phyloP scores from a whole-genome alignment of 768 basidiomycete genomes.

The Boletus subcaerulescens region DNA sequence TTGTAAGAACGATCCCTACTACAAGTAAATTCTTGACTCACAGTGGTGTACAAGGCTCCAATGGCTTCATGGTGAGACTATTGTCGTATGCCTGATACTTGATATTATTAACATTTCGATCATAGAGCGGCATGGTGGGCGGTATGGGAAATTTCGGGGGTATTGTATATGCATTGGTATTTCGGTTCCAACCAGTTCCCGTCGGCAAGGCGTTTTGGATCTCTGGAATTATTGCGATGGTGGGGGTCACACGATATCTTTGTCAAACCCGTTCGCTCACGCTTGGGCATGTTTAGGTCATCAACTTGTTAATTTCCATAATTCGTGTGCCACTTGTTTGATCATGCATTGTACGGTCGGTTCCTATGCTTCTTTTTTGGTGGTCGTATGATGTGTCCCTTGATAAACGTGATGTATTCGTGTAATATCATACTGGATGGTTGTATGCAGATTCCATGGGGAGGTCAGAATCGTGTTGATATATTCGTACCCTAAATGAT shows the following conservation, averaged over 20 bases:
- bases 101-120: not conserved
- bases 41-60: not conserved
- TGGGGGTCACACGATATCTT: constrained; percentile 1
- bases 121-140: constrained; percentile 39
- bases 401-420: too few relatives aligned
- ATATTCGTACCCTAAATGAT: too few relatives aligned
- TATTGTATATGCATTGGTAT: constrained; percentile 44
- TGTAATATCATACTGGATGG: too few relatives aligned
- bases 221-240: constrained; percentile 41
- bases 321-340: constrained; percentile 12
- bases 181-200: constrained; percentile 4
- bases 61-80: constrained; percentile 29
- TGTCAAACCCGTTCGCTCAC: not conserved
- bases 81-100: not conserved
- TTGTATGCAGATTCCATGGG: too few relatives aligned
- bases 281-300: not conserved
- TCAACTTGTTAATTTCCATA: constrained; percentile 3
- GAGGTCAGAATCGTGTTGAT: too few relatives aligned
- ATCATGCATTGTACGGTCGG: not conserved
- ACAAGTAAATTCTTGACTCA: not conserved
- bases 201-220: constrained; percentile 38
- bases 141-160: constrained; percentile 43
- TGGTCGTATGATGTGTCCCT: not conserved
- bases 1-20: not conserved
- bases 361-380: too few relatives aligned